Conservation (phyloP, 495 filamentous ascomycete species). For the Penicillium tannophilum region DNA sequence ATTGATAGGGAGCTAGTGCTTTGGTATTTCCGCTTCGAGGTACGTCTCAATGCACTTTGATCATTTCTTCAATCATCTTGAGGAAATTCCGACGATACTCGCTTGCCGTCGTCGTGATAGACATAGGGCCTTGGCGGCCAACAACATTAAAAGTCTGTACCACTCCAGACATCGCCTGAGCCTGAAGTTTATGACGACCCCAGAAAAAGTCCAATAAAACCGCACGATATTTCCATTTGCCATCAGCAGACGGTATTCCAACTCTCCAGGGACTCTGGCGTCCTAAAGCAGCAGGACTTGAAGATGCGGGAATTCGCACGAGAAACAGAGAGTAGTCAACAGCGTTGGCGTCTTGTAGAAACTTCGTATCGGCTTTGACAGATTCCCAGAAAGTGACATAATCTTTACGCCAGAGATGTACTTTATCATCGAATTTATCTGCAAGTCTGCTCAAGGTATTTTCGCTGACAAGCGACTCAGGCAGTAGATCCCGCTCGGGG, state of each 20-base stretch:
- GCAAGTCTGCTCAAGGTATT: constrained; percentile 59
- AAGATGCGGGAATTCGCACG: constrained; percentile 55
- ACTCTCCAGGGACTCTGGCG: constrained; percentile 53
- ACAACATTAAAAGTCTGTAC: constrained; percentile 63
- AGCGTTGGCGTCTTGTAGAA: constrained; percentile 60
- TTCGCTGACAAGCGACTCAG: constrained; percentile 57
- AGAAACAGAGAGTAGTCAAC: constrained; percentile 73
- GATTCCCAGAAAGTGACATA: constrained; percentile 51
- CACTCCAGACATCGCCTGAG: constrained; percentile 61
- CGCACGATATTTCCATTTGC: constrained; percentile 63
- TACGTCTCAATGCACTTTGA: constrained; percentile 47
- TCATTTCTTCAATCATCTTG: constrained; percentile 57
- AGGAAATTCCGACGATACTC: constrained; percentile 69
- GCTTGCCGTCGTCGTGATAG: constrained; percentile 64
- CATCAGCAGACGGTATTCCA: constrained; percentile 59
- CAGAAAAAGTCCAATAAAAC: constrained; percentile 72
- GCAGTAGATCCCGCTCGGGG: constrained; percentile 67
- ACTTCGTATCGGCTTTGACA: constrained; percentile 59
- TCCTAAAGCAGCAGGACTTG: constrained; percentile 21
- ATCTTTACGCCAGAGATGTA: constrained; percentile 51
- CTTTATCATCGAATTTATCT: constrained; percentile 66
- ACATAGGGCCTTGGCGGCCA: constrained; percentile 63
- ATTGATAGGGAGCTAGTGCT: background rate
- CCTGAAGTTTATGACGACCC: constrained; percentile 65
- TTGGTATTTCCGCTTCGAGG: background rate